These are phyloP conservation scores for Neltuma alba DNA, from an alignment of 306 rosid genomes.

Conservation along the genomic window DNA sequence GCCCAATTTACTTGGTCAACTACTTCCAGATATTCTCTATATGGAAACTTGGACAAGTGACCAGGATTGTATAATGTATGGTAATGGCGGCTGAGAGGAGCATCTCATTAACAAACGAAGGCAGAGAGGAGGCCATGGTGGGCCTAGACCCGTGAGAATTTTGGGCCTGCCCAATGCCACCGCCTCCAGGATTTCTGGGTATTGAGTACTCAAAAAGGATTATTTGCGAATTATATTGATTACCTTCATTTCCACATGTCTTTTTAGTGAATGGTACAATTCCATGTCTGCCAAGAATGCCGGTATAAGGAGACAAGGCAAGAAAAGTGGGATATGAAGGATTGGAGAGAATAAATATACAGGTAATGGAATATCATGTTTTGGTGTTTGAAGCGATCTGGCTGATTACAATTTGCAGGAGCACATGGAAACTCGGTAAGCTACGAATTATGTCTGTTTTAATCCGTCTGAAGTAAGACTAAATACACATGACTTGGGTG, in stretches of 20 bases:
- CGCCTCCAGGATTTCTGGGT: not conserved
- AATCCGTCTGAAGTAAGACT: not conserved
- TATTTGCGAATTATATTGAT: not conserved
- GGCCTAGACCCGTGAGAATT: not conserved
- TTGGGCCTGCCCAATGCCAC: not conserved
- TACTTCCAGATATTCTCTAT: not conserved
- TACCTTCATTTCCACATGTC: not conserved
- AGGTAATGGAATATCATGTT: not conserved
- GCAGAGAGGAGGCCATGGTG: not conserved
- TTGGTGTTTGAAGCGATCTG: not conserved
- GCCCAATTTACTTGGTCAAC: not conserved
- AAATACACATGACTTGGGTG: not conserved
- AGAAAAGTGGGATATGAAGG: not conserved
- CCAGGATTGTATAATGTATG: no score
- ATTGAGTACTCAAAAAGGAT: not conserved
- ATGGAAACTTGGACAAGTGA: not conserved
- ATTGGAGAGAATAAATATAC: not conserved
- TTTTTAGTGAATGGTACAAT: not conserved
- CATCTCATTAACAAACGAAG: not conserved
- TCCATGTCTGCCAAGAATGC: not conserved
- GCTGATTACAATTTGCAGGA: not conserved
- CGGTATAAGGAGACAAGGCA: not conserved
- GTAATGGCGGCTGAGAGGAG: not conserved
- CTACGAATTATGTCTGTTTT: not conserved
- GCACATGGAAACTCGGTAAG: not conserved